phyloP scores from a whole-genome alignment of 83 land plant genomes.

The Thuja plicata region DNA sequence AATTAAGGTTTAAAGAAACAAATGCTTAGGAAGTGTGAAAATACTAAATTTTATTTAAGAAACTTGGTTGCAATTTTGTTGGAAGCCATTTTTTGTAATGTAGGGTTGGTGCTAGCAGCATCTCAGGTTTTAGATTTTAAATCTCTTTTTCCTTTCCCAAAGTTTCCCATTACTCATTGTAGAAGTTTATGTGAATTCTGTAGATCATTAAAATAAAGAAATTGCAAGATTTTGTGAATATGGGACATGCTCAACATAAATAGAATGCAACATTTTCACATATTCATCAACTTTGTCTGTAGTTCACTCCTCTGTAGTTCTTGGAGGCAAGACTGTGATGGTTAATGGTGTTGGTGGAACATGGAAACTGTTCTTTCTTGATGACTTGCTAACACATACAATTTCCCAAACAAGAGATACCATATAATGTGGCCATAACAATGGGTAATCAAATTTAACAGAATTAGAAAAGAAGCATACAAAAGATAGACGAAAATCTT shows the following conservation, averaged over 20 bases:
- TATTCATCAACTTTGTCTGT: conserved; percentile 36
- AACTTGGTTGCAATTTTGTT: neutral
- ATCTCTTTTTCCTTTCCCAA: neutral
- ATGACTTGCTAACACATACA: no score
- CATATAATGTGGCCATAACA: conserved; percentile 39
- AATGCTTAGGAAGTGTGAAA: neutral
- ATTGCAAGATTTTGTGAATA: conserved; percentile 42
- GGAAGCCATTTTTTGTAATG: neutral
- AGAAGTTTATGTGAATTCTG: no score
- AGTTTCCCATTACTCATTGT: no score
- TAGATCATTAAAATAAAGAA: neutral
- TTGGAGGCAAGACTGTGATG: no score
- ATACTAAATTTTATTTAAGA: no score
- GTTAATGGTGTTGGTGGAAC: no score
- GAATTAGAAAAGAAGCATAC: neutral
- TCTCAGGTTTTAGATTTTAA: neutral
- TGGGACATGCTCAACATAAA: conserved; percentile 45
- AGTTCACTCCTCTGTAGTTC: conserved; percentile 39
- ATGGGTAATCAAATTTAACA: neutral
- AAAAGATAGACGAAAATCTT: neutral
- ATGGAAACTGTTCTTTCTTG: no score
- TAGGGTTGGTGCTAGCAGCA: neutral
- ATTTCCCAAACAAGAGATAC: conserved; percentile 56
- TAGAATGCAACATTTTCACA: conserved; percentile 31
- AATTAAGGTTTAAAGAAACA: neutral